Conservation (phyloP, 768 basidiomycete genomes). For the Rhodotorula diobovata region DNA sequence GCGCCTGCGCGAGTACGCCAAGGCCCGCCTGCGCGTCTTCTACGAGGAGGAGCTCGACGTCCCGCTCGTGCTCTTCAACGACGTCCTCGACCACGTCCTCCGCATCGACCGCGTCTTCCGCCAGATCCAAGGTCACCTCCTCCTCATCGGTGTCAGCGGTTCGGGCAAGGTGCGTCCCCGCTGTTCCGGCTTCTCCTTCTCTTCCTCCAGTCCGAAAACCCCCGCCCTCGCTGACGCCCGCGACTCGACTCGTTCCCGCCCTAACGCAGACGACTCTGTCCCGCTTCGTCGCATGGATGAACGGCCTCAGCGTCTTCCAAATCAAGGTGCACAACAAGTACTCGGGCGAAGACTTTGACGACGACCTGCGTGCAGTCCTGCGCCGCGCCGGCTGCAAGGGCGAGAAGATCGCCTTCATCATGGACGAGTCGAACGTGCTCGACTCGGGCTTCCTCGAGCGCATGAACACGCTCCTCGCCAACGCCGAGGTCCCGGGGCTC, state of each 20-base stretch:
- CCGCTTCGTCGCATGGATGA: conserved; percentile 99
- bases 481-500: conserved; percentile 99
- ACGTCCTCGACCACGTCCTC: conserved; percentile 94
- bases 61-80: conserved; percentile 94
- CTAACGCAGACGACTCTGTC: conserved; percentile 79
- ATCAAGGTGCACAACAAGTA: conserved; percentile 99
- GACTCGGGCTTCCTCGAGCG: conserved; percentile 98
- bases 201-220: neutral
- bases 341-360: conserved; percentile 96
- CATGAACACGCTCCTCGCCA: conserved; percentile 99
- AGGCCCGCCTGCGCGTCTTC: conserved; percentile 93
- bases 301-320: conserved; percentile 96
- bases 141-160: conserved; percentile 95
- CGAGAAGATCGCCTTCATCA: conserved; percentile 99
- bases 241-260: neutral
- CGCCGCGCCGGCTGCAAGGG: conserved; percentile 95
- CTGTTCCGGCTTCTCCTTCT: conserved; percentile 19
- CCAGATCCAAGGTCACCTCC: conserved; percentile 90
- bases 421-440: conserved; percentile 99
- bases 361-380: conserved; percentile 89
- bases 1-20: conserved; percentile 86
- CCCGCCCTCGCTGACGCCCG: neutral
- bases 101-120: conserved; percentile 98
- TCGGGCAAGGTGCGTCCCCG: conserved; percentile 76
- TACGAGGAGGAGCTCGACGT: conserved; percentile 99